These are phyloP conservation scores for Rutstroemia sydowiana DNA, from an alignment of 2,329 filamentous ascomycete genomes.

Conservation along the genomic window DNA sequence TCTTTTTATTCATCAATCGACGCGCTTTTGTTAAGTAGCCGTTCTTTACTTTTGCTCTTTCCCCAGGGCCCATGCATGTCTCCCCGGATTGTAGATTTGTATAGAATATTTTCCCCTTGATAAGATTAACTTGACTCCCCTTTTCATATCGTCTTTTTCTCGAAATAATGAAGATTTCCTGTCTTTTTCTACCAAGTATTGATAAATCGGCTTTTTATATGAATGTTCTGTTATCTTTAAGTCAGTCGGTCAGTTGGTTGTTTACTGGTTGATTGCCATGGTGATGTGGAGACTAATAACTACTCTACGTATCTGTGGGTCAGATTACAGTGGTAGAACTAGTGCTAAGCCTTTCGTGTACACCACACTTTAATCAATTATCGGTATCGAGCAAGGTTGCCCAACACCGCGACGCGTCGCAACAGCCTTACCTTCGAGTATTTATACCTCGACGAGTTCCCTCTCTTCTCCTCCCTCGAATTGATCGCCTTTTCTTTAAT, in stretches of 20 bases:
- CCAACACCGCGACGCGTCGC: not conserved
- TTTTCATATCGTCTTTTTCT: too few relatives aligned
- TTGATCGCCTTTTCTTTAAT: not conserved
- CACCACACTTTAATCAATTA: not conserved
- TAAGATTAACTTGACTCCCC: too few relatives aligned
- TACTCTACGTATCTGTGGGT: not conserved
- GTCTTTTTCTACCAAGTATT: too few relatives aligned
- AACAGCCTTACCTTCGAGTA: constrained; percentile 1
- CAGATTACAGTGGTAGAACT: not conserved
- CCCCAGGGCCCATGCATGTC: too few relatives aligned
- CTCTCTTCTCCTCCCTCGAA: not conserved
- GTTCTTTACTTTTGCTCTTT: too few relatives aligned
- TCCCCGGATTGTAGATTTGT: too few relatives aligned
- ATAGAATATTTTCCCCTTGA: too few relatives aligned
- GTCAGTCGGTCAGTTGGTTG: too few relatives aligned
- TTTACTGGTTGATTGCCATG: not conserved
- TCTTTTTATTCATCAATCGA: not conserved
- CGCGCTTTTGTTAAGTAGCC: too few relatives aligned
- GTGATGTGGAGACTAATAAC: not conserved
- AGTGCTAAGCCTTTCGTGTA: not conserved
- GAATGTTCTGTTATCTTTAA: not conserved
- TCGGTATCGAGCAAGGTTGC: too few relatives aligned
- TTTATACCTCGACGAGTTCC: not conserved
- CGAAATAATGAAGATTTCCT: too few relatives aligned
- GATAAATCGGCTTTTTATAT: too few relatives aligned